phyloP scores from a whole-genome alignment of 2,329 filamentous ascomycete genomes.

The Microascus cirrosus region DNA sequence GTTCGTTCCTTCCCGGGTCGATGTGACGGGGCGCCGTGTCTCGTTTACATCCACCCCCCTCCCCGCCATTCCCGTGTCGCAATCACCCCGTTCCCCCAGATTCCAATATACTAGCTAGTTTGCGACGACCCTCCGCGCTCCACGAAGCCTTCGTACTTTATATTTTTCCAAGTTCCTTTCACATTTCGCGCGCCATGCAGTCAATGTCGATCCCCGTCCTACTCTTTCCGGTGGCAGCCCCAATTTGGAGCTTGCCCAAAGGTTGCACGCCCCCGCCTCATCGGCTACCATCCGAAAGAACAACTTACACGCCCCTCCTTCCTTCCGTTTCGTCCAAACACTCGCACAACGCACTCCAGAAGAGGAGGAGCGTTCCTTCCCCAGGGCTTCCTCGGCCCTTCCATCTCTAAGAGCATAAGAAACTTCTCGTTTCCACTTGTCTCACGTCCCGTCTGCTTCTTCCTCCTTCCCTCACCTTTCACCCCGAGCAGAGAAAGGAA shows the following conservation, averaged over 20 bases:
- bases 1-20: neutral
- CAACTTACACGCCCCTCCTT: neutral
- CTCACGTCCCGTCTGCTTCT: neutral
- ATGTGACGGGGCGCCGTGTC: neutral
- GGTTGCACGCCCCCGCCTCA: neutral
- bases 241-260: neutral
- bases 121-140: neutral
- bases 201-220: neutral
- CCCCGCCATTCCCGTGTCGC: neutral
- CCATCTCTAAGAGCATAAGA: neutral
- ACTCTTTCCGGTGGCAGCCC: neutral
- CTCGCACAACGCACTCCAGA: neutral
- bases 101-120: neutral
- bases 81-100: neutral
- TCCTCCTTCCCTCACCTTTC: neutral
- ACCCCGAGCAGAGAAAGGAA: neutral
- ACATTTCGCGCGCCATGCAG: neutral
- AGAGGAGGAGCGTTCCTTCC: neutral
- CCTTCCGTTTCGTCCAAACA: neutral
- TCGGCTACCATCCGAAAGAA: neutral
- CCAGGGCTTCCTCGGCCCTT: neutral
- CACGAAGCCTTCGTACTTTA: neutral
- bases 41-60: neutral
- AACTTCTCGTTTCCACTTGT: neutral
- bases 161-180: neutral